Base-by-base conservation (phyloP, 306 rosid species). In the Quercus engelmannii region DNA sequence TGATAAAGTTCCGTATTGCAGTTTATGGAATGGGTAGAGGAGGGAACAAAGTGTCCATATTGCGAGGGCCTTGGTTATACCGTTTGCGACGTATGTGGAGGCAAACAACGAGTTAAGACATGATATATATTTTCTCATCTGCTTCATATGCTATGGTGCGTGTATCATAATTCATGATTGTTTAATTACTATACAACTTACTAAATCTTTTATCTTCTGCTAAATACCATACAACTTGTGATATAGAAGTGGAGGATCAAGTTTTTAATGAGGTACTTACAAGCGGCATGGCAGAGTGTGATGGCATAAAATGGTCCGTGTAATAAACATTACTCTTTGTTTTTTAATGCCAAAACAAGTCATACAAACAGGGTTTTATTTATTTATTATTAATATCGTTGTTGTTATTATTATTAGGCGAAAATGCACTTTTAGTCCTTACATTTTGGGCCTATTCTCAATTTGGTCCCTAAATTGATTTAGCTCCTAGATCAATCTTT, bases 11-110 rank as follows among this genome's bases (percentile, higher is more conserved):
- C 55, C 69, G 51, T 79, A 15, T 28, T 84, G 88, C 96, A 95
- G 99, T 95, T 95, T 89, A 10, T 91, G 91, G 99, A 95, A 82
- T 95, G 94, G 99, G 82, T 93, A 76, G 93, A 68, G 1, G 94
- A 95, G 81, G 94, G 69, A 77, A 62, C 89, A 21, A 88, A 87
- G 28, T 95, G 99, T 80, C 94, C 98, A 33, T 95, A 95, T 46
- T 93, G 98, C 86, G 96, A 90, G 54, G 99, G 99, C 77, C 83
- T 70, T 56, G 98, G 98, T 41, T 90, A 84, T 76, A 84, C 81
- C 31, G 38, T 76, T 51, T 91, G 97, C 64, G 98, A 95, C 77
- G 52, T 83, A 21, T 95, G 99, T 68, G 86, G 57, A n/a, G 99
- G 93, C 71, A 88, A 80, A 8, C 87, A 26, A 41, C 65, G 41